Conservation (phyloP, 1,284 basidiomycete genomes). For the Rhodotorula sp. region DNA sequence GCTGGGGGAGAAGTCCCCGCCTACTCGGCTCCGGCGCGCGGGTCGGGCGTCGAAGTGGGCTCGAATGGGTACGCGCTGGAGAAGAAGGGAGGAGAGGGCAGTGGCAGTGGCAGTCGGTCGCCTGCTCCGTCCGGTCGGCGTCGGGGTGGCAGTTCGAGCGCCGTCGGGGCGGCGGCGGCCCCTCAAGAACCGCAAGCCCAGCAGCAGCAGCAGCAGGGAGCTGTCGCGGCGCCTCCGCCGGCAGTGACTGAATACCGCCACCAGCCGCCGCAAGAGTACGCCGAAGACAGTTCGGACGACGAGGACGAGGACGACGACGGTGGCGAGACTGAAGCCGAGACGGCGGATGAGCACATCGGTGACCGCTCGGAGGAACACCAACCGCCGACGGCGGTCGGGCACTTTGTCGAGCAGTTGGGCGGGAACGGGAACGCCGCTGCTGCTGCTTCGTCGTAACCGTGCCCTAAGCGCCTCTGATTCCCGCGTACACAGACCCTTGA, state of each 20-base stretch:
- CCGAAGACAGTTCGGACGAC: not conserved
- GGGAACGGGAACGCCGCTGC: not conserved
- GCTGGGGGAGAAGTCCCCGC: slow-evolving; percentile 38
- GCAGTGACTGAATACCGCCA: not conserved
- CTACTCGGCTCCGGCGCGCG: slow-evolving; percentile 47
- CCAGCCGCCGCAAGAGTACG: not conserved
- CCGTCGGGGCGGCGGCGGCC: no score
- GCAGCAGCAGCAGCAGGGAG: not conserved
- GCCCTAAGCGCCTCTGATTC: no score
- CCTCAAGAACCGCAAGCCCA: not conserved
- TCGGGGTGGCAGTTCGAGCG: not conserved
- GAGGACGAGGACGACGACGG: not conserved
- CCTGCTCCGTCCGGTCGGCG: not conserved
- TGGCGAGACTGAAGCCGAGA: not conserved
- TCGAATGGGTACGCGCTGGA: slow-evolving; percentile 61
- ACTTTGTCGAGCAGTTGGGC: slow-evolving; percentile 14
- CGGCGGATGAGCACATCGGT: not conserved
- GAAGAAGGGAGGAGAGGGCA: slow-evolving; percentile 39
- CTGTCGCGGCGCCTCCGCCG: not conserved
- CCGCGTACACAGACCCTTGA: no score
- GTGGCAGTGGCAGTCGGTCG: not conserved
- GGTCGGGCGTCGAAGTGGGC: slow-evolving; percentile 57
- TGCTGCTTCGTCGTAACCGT: not conserved
- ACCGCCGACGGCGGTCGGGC: not conserved
- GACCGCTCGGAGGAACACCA: not conserved